A percentile compares a stretch with the other conserved stretches of the same genome.
Conservation (phyloP, 306 rosid species). For the Gleditsia sinensis region DNA sequence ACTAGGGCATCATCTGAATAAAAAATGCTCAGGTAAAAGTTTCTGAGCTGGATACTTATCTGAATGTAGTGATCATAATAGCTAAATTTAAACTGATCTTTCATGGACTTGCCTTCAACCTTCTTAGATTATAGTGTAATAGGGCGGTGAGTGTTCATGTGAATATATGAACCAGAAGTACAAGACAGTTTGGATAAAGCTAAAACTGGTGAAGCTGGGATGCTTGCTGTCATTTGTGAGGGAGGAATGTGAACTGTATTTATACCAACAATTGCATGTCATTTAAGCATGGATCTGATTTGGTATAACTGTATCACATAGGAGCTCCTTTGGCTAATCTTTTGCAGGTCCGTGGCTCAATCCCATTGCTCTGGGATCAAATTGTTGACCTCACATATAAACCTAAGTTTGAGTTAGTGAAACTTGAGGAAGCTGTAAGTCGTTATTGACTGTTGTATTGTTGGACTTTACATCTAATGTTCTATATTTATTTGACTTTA, state of each 20-base stretch:
- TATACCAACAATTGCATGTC: background rate
- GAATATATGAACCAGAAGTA: background rate
- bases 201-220: background rate
- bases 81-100: slow-evolving; percentile 25
- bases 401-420: slow-evolving; percentile 75
- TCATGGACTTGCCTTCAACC: background rate
- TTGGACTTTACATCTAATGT: slow-evolving; percentile 12
- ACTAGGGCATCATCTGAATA: background rate
- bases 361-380: slow-evolving; percentile 79
- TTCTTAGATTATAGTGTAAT: background rate
- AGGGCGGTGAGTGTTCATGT: background rate
- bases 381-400: slow-evolving; percentile 83
- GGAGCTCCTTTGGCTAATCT: slow-evolving; percentile 2
- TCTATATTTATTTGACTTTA: slow-evolving; percentile 33
- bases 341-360: slow-evolving; percentile 80
- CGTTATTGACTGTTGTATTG: slow-evolving; percentile 17
- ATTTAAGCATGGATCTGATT: background rate
- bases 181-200: background rate
- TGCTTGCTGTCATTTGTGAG: background rate
- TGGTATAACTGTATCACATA: background rate
- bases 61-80: slow-evolving; percentile 23
- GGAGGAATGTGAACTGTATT: background rate
- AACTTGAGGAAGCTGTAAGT: slow-evolving; percentile 79
- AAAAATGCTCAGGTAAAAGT: background rate
- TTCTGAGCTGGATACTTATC: slow-evolving; percentile 6